Evolutionary conservation across 441 rosid species (phyloP).

Genomic region (Theobroma grandiflorum): DNA sequence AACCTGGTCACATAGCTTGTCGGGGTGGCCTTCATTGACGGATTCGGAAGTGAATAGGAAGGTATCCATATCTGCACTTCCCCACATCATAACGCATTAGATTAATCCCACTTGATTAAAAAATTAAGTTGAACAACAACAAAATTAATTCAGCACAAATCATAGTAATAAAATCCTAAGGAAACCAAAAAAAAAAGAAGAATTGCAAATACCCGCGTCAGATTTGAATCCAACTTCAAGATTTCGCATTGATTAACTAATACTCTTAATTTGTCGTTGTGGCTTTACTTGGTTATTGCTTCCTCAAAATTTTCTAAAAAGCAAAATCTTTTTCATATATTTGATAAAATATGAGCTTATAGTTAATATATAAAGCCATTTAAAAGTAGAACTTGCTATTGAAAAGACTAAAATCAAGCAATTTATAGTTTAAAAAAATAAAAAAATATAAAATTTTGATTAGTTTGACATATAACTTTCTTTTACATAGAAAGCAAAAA

Average conservation of each 20-base stretch:
- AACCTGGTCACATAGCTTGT: conserved; percentile 86
- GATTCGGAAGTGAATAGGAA: conserved; percentile 89
- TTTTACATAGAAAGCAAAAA: background rate
- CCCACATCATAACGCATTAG: background rate
- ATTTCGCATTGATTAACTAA: background rate
- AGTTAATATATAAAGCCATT: background rate
- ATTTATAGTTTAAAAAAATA: no score
- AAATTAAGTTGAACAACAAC: background rate
- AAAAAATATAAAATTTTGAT: background rate
- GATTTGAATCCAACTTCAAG: background rate
- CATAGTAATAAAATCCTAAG: background rate
- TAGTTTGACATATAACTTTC: background rate
- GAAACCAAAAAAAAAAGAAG: background rate
- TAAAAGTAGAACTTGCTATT: no score
- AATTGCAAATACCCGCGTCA: background rate
- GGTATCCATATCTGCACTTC: conserved; percentile 62
- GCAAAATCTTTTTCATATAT: background rate
- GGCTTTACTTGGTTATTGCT: background rate
- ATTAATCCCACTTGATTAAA: background rate
- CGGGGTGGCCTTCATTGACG: conserved; percentile 88
- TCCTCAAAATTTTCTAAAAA: background rate
- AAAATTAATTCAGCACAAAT: background rate
- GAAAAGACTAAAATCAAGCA: no score
- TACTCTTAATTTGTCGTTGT: background rate
- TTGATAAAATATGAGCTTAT: background rate